Evolutionary conservation across 2,329 filamentous ascomycete species (phyloP).

Genomic region (Trichoderma endophyticum): DNA sequence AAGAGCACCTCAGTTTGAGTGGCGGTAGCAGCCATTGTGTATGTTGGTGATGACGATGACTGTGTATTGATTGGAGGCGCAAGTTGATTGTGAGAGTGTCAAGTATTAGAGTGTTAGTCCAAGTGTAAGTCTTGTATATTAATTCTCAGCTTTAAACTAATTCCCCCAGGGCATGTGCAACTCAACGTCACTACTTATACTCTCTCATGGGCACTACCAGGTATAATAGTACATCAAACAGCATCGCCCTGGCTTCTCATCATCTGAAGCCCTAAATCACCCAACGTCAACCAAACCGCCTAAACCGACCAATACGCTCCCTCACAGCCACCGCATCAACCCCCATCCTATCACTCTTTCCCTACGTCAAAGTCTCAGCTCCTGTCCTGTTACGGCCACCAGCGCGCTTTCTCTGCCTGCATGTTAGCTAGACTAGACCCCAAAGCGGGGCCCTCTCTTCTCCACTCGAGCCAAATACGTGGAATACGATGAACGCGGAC

Average conservation of each 20-base stretch:
- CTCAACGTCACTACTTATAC: not conserved
- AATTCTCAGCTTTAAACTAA: not conserved
- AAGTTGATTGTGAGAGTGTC: not conserved
- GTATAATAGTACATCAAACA: not conserved
- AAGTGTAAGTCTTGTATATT: not conserved
- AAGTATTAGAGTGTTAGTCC: not conserved
- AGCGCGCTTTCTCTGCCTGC: not conserved
- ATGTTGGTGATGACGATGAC: not conserved
- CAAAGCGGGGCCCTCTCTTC: not conserved
- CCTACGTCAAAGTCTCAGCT: not conserved
- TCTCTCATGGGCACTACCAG: not conserved
- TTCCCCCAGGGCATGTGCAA: not conserved
- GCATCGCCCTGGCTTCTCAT: not conserved
- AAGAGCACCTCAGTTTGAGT: not conserved
- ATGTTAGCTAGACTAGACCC: not conserved
- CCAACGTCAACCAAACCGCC: not conserved
- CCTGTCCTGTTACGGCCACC: not conserved
- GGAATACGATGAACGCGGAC: constrained; percentile 33
- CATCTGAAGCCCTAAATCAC: not conserved
- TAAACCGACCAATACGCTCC: constrained; percentile 4
- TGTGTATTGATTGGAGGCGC: not conserved
- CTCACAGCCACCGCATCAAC: not conserved
- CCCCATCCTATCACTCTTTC: not conserved
- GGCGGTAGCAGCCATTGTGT: constrained; percentile 21
- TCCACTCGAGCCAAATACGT: not conserved